These are phyloP conservation scores for Stachybotrys chlorohalonatus DNA, from an alignment of 2,329 filamentous ascomycete species.

Conservation along the genomic window DNA sequence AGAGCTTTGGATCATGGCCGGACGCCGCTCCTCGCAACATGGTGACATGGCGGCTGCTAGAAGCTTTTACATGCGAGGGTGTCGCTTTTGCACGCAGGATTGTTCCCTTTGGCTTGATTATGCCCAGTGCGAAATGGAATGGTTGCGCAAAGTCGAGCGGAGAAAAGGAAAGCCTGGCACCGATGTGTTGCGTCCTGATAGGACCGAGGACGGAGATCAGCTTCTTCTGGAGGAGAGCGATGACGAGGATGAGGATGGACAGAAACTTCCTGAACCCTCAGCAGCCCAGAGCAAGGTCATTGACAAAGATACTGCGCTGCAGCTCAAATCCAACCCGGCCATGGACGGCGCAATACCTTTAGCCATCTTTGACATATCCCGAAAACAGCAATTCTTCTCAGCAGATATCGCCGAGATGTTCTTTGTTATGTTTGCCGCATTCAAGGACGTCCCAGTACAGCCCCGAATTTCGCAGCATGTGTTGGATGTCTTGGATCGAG, in stretches of 20 bases:
- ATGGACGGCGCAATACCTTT: slow-evolving; percentile 88
- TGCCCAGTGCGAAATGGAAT: slow-evolving; percentile 84
- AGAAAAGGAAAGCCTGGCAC: slow-evolving; percentile 47
- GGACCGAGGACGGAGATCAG: slow-evolving; percentile 39
- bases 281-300: slow-evolving; percentile 33
- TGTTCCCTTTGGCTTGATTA: slow-evolving; percentile 81
- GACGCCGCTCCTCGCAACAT: slow-evolving; percentile 65
- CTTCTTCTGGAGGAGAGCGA: slow-evolving; percentile 33
- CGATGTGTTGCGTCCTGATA: slow-evolving; percentile 34
- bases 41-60: slow-evolving; percentile 83
- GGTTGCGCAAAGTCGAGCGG: slow-evolving; percentile 71
- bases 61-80: slow-evolving; percentile 77
- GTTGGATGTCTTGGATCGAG: slow-evolving; percentile 51
- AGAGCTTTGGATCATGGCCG: slow-evolving; percentile 80
- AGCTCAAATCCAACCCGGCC: slow-evolving; percentile 67
- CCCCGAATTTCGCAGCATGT: slow-evolving; percentile 65
- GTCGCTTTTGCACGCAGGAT: slow-evolving; percentile 77
- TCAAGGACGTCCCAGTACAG: slow-evolving; percentile 56
- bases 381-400: slow-evolving; percentile 65
- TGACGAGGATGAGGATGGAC: slow-evolving; percentile 32
- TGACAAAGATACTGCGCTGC: slow-evolving; percentile 33
- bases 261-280: slow-evolving; percentile 35
- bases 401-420: slow-evolving; percentile 62
- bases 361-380: slow-evolving; percentile 81
- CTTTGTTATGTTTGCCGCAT: slow-evolving; percentile 69